Conservation (phyloP, 257 asterid genomes). For the Solanum sitiens region DNA sequence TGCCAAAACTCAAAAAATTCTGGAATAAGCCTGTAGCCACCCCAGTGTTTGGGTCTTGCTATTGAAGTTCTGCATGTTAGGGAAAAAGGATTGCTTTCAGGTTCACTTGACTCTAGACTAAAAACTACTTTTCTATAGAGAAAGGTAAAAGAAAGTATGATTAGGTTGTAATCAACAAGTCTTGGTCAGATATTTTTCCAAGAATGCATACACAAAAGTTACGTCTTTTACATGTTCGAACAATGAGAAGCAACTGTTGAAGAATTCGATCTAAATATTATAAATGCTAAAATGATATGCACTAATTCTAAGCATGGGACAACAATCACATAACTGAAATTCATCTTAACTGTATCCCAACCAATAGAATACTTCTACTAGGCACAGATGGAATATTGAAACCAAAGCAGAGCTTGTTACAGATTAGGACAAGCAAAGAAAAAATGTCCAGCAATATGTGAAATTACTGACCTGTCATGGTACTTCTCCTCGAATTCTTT, state of each 20-base stretch:
- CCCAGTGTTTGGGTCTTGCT: conserved; percentile 70
- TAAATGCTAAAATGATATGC: neutral
- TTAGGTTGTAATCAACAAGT: neutral
- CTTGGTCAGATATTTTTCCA: neutral
- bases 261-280: neutral
- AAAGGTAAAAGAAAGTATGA: neutral
- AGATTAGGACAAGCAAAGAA: neutral
- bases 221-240: neutral
- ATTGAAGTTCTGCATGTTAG: conserved; percentile 34
- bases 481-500: conserved; percentile 46
- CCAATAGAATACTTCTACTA: neutral
- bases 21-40: conserved; percentile 72
- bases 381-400: neutral
- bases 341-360: neutral
- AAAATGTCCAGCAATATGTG: neutral
- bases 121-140: neutral
- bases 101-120: neutral
- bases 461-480: conserved; percentile 56
- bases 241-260: neutral
- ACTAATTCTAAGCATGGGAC: neutral
- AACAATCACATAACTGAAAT: neutral
- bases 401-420: neutral
- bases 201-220: neutral
- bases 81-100: neutral
- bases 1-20: conserved; percentile 83